These are phyloP conservation scores for Yarrowia sp. DNA, from an alignment of 805 yeast species.

Conservation along the genomic window DNA sequence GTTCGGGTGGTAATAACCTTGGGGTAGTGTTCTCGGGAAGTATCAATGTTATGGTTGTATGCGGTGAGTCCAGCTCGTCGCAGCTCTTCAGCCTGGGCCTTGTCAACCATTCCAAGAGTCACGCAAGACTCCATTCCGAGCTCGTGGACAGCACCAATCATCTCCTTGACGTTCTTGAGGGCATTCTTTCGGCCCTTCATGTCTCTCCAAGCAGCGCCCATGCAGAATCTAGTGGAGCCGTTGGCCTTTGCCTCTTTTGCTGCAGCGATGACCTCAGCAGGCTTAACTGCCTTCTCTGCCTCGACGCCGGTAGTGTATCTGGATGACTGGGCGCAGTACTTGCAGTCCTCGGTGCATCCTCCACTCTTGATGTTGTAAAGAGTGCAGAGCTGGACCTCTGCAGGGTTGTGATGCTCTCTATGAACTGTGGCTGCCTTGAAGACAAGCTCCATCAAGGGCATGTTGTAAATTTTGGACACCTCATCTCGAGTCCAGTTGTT, in stretches of 20 bases:
- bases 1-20: slow-evolving; percentile 73
- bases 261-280: slow-evolving; percentile 68
- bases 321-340: slow-evolving; percentile 79
- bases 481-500: slow-evolving; percentile 66
- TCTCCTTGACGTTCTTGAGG: slow-evolving; percentile 63
- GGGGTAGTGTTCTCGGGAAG: slow-evolving; percentile 78
- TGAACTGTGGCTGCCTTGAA: slow-evolving; percentile 70
- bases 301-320: slow-evolving; percentile 70
- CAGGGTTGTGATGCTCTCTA: slow-evolving; percentile 69
- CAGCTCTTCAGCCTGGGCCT: slow-evolving; percentile 65
- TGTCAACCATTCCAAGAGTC: slow-evolving; percentile 77
- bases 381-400: slow-evolving; percentile 76
- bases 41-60: slow-evolving; percentile 80
- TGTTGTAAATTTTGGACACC: slow-evolving; percentile 64
- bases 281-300: slow-evolving; percentile 66
- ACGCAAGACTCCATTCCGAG: slow-evolving; percentile 80
- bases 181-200: slow-evolving; percentile 80
- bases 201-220: slow-evolving; percentile 91
- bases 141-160: slow-evolving; percentile 69
- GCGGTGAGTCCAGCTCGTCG: slow-evolving; percentile 80
- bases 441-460: slow-evolving; percentile 70
- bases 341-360: slow-evolving; percentile 83
- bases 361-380: slow-evolving; percentile 77
- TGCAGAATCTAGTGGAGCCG: slow-evolving; percentile 79
- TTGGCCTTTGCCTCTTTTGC: slow-evolving; percentile 71